Evolutionary conservation across 2,329 filamentous ascomycete genomes (phyloP), one percentile per base, ranked within the genome.

Genomic region (Diplocarpon mali): DNA sequence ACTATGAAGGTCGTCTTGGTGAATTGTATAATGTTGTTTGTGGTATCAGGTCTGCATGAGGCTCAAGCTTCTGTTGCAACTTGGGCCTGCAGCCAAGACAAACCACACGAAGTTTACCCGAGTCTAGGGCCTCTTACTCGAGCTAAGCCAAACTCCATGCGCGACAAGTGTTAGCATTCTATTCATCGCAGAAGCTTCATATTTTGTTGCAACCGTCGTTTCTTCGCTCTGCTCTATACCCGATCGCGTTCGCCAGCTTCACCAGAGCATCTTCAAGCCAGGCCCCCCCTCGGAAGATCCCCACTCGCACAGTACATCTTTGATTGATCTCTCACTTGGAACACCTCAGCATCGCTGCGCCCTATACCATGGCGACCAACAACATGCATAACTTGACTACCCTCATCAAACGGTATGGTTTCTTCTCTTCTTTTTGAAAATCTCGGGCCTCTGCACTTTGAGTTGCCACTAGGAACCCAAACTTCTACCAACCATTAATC

Each of bases 301-400:
- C n/a, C 32, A 17, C 9, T 17, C 29, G 24, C 29, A 32, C 34
- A 38, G 27, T 15, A 36, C 44, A 28, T 36, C 40, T 47, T 49
- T 50, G 45, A 51, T 54, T 50, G 45, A 28, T 31, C 46, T 45
- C 45, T 51, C 51, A 52, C 43, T 47, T 55, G 51, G 43, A 50
- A 52, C 52, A 49, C 41, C 50, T 47, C 40, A 38, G 39, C 46
- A 51, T 46, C 42, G 35, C 31, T 46, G 43, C 38, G 40, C 47
- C 51, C 53, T 54, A 53, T 53, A 54, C 38, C 52, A 89, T 89
- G 83, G 77, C 82, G 54, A 69, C 79, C 51, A 85, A 76, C 67
- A 85, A 88, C 60, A 95, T 96, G 87, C 82, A 96, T 68, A 96
- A 95, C 64, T 71, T 98, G 52, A 93, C 88, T 30, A 98, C 92